These are phyloP conservation scores for Parsonsia alboflavescens DNA, from an alignment of 257 asterid species.

Conservation along the genomic window DNA sequence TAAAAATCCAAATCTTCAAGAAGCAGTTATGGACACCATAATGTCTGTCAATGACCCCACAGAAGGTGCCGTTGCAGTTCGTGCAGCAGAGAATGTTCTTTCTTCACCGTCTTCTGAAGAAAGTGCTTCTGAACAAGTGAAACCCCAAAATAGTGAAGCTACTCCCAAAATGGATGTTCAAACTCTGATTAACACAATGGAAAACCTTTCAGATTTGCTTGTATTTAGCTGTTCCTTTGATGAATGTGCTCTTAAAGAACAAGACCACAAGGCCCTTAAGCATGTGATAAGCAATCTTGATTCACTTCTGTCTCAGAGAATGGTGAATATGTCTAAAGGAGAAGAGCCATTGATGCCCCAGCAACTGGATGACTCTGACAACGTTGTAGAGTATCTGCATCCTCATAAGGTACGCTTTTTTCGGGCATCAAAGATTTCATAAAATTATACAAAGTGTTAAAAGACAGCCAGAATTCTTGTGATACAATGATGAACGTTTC, in stretches of 20 bases:
- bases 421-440: neutral
- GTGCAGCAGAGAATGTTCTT: slow-evolving; percentile 76
- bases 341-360: slow-evolving; percentile 21
- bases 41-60: slow-evolving; percentile 39
- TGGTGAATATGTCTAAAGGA: slow-evolving; percentile 18
- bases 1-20: slow-evolving; percentile 15
- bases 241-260: slow-evolving; percentile 40
- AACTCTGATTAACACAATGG: slow-evolving; percentile 46
- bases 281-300: slow-evolving; percentile 47
- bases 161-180: slow-evolving; percentile 44
- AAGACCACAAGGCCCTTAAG: slow-evolving; percentile 41
- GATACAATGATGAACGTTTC: neutral
- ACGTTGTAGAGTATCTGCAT: slow-evolving; percentile 25
- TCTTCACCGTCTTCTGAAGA: slow-evolving; percentile 74
- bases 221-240: slow-evolving; percentile 37
- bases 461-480: neutral
- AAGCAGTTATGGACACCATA: slow-evolving; percentile 19
- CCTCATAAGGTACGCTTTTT: slow-evolving; percentile 38
- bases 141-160: slow-evolving; percentile 17
- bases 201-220: slow-evolving; percentile 63
- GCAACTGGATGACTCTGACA: slow-evolving; percentile 30
- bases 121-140: slow-evolving; percentile 33
- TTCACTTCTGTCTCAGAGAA: slow-evolving; percentile 44
- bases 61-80: slow-evolving; percentile 66
- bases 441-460: neutral